These are phyloP conservation scores for Clarkia xantiana DNA, from an alignment of 345 rosid genomes.

Conservation along the genomic window DNA sequence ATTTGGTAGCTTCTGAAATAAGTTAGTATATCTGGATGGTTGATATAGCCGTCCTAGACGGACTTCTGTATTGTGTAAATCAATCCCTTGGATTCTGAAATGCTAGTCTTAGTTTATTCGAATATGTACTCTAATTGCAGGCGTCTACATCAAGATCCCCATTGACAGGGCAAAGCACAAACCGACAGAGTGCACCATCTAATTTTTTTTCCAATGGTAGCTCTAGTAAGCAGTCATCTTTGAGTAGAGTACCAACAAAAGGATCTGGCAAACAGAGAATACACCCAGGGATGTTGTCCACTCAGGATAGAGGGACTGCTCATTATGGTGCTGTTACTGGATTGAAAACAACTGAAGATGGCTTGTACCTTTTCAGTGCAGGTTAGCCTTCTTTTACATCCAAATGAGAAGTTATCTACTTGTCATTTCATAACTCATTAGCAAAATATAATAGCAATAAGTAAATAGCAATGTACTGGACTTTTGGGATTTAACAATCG, in stretches of 20 bases:
- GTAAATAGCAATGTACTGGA: no score
- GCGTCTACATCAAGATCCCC: conserved; percentile 30
- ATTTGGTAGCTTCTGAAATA: no score
- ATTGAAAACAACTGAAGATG: conserved; percentile 63
- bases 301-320: conserved; percentile 76
- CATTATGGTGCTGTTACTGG: conserved; percentile 93
- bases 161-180: conserved; percentile 22
- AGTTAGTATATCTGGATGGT: no score
- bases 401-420: background rate
- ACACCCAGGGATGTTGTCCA: conserved; percentile 81
- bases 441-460: no score
- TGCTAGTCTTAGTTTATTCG: no score
- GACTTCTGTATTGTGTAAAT: no score
- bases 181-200: conserved; percentile 24
- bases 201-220: conserved; percentile 41
- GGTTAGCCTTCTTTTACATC: conserved; percentile 26
- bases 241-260: conserved; percentile 35
- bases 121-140: conserved; percentile 15
- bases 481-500: background rate
- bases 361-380: conserved; percentile 94
- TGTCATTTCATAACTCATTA: background rate
- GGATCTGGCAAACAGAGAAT: conserved; percentile 48
- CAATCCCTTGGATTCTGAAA: no score
- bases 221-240: conserved; percentile 35
- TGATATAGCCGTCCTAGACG: no score